Conservation (phyloP, 257 asterid genomes). For the Handroanthus guayacan region DNA sequence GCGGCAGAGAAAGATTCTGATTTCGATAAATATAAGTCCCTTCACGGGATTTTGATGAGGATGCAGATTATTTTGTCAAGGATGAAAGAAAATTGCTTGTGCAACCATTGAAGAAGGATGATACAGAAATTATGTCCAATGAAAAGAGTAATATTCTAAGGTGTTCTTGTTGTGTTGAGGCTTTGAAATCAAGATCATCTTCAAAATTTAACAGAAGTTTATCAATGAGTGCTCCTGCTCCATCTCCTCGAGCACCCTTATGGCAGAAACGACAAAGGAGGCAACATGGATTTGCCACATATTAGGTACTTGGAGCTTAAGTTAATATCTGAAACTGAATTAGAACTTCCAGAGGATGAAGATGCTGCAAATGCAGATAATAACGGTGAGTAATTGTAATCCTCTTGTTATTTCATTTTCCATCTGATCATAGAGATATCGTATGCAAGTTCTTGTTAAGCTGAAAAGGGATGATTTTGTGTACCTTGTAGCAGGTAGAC, state of each 20-base stretch:
- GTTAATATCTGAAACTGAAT: constrained; percentile 50
- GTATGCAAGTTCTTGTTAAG: too few relatives aligned
- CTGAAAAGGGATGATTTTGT: not conserved
- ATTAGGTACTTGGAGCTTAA: constrained; percentile 62
- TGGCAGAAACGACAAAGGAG: constrained; percentile 47
- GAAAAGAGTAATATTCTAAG: constrained; percentile 38
- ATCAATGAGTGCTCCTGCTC: constrained; percentile 58
- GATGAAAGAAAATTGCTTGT: constrained; percentile 44
- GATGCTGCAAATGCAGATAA: constrained; percentile 37
- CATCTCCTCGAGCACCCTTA: constrained; percentile 65
- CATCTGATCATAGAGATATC: too few relatives aligned
- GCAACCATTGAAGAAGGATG: constrained; percentile 49
- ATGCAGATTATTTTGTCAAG: constrained; percentile 47
- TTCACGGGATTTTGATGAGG: constrained; percentile 70
- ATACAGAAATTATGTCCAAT: constrained; percentile 20
- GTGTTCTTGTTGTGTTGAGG: constrained; percentile 83
- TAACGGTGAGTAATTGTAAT: constrained; percentile 57
- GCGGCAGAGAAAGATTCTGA: constrained; percentile 64
- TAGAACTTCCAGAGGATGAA: constrained; percentile 55
- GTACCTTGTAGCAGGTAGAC: constrained; percentile 38
- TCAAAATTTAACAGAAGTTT: constrained; percentile 45
- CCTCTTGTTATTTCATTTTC: too few relatives aligned
- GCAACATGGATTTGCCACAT: constrained; percentile 50
- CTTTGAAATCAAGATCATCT: constrained; percentile 45
- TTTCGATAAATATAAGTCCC: constrained; percentile 46